Base-by-base conservation (phyloP, 2,329 filamentous ascomycete species). In the Herpotrichia juniperi region DNA sequence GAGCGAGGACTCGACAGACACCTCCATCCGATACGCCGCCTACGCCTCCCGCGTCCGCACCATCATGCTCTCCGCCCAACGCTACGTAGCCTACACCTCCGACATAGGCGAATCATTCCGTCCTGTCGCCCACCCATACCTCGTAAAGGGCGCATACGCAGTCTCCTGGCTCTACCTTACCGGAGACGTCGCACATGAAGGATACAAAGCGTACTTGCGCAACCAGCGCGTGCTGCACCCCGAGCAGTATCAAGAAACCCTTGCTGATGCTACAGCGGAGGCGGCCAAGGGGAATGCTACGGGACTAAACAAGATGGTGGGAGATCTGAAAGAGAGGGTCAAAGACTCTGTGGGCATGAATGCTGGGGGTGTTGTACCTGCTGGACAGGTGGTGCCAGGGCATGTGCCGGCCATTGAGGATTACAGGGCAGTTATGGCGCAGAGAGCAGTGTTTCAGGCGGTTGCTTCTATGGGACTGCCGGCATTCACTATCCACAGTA, bases 51-150 rank as follows among this genome's bases (percentile, higher is more conserved):
- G 94, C 43, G 78, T 94, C 57, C 87, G 91, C 56, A 96, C 93
- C 7, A 90, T 97, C 61, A 86, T 99, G 67, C 80, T 93, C 62
- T 91, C 90, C 14, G 93, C 93, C 3, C 94, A 97, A 68, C 88
- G 94, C 67, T 99, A 99, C 69, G 92, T 99, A 43, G 94, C 94
- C 50, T 99, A 99, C 74, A 97, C 94, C 0, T 93, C 88, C 17
- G 93, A 97, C 67, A 93, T 99, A 58, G 94, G 94, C 71, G 94
- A 99, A 75, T 96, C 90, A 0, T 99, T 99, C 76, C 86, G 94
- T 1, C 94, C 94, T 0, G 83, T 99, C 32, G 93, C 93, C 3
- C 93, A 97, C 70, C 93, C 92, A 0, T 87, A 82, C 65, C 77
- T 96, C 2, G 89, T 99, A 10, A 85, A 88, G 53, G 80, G 85